phyloP scores from a whole-genome alignment of 164 flowering plant genomes.

The Tetracentron sinense region DNA sequence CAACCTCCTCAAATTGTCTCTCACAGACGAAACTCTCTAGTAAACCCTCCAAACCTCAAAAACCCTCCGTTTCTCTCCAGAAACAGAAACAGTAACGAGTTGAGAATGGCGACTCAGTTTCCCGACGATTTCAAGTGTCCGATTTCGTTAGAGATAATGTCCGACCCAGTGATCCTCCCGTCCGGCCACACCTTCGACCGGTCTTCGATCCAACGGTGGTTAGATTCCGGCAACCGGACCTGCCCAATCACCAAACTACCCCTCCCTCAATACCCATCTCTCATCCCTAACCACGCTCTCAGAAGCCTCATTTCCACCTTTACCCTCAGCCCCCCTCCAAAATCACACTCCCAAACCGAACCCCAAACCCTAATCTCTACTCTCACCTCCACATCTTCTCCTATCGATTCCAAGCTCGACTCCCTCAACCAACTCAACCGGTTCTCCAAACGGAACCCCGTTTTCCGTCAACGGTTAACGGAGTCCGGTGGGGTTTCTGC shows the following conservation, averaged over 20 bases:
- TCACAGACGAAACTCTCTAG: too few species aligned
- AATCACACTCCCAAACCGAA: constrained; percentile 18
- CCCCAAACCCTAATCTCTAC: constrained; percentile 45
- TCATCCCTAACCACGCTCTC: constrained; percentile 96
- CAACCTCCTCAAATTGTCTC: too few species aligned
- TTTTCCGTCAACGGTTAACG: constrained; percentile 47
- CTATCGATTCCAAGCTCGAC: constrained; percentile 37
- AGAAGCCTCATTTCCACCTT: constrained; percentile 78
- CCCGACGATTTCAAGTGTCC: constrained; percentile 96
- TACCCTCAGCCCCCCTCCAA: constrained; percentile 25
- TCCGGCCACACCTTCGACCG: constrained; percentile 99
- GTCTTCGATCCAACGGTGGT: constrained; percentile 88
- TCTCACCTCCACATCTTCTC: constrained; percentile 38
- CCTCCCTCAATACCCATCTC: constrained; percentile 62
- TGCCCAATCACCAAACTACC: constrained; percentile 92
- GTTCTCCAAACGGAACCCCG: constrained; percentile 54
- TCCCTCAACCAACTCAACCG: constrained; percentile 49
- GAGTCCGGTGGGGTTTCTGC: constrained; percentile 82
- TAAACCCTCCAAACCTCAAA: too few species aligned
- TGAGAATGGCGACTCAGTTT: constrained; percentile 41
- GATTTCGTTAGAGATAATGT: constrained; percentile 88
- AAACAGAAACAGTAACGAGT: constrained; percentile 9
- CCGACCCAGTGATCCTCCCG: constrained; percentile 94
- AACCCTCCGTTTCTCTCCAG: background rate
- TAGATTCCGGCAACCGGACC: constrained; percentile 91